phyloP scores from a whole-genome alignment of 345 rosid genomes.

The Sonneratia alba region DNA sequence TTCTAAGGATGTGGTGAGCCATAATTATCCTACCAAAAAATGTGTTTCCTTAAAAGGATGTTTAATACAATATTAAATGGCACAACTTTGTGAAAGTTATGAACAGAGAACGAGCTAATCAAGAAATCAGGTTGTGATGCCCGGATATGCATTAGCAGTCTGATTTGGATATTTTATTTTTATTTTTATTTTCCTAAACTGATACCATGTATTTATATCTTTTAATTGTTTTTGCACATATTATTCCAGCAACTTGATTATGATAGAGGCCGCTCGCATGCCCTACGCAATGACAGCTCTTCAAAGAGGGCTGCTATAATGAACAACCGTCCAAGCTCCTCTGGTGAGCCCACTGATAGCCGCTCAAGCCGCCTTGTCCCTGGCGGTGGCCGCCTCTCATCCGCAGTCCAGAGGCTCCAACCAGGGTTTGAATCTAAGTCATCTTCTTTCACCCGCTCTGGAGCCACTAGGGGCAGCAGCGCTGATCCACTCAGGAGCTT shows the following conservation, averaged over 20 bases:
- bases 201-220: neutral
- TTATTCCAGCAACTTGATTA: conserved; percentile 43
- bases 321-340: conserved; percentile 38
- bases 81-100: no score
- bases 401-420: conserved; percentile 37
- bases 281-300: conserved; percentile 58
- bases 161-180: neutral
- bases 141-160: neutral
- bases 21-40: no score
- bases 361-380: conserved; percentile 57
- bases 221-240: neutral
- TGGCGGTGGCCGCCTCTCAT: conserved; percentile 25
- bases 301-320: conserved; percentile 59
- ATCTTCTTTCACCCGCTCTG: conserved; percentile 43
- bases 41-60: no score
- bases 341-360: conserved; percentile 63
- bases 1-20: conserved; percentile 38
- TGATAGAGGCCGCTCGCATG: conserved; percentile 38
- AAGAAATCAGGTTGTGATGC: neutral
- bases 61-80: no score
- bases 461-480: conserved; percentile 43
- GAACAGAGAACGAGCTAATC: no score
- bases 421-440: conserved; percentile 58
- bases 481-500: conserved; percentile 61
- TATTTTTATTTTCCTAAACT: neutral